Evolutionary conservation across 208 protist genomes (phyloP).

Genomic region (Balamuthia mandrillaris): DNA sequence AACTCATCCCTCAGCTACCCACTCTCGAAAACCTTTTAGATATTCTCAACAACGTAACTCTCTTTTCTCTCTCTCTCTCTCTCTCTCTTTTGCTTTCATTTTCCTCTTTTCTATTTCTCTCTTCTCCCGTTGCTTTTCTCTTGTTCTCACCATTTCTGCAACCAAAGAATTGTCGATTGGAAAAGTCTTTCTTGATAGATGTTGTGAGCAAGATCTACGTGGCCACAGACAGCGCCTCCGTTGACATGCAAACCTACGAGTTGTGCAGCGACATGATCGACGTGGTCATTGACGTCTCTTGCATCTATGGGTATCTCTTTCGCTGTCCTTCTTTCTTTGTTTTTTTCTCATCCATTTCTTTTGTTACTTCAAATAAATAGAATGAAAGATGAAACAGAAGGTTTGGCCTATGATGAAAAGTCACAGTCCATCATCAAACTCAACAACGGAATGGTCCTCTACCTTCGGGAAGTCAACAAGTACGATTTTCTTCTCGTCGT

Average conservation of each 20-base stretch:
- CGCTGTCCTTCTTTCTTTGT: not conserved
- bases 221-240: constrained; percentile 79
- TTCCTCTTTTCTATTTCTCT: not conserved
- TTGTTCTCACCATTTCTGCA: not conserved
- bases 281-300: constrained; percentile 85
- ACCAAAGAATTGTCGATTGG: constrained; percentile 76
- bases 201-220: constrained; percentile 87
- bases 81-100: not conserved
- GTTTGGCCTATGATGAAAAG: constrained; percentile 69
- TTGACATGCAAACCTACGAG: constrained; percentile 83
- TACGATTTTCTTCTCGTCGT: not conserved
- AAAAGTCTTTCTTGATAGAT: constrained; percentile 88
- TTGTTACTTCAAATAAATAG: not conserved
- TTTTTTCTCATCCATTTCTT: not conserved
- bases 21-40: constrained; percentile 83
- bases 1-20: constrained; percentile 81
- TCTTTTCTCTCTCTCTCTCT: not conserved
- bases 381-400: constrained; percentile 52
- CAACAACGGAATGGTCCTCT: constrained; percentile 79
- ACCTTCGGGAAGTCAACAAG: constrained; percentile 78
- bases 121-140: not conserved
- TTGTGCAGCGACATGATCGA: constrained; percentile 87
- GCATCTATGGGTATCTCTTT: constrained; percentile 73
- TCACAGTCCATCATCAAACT: constrained; percentile 78
- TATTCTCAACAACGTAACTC: constrained; percentile 69